Percentiles rank a stretch among this genome's conserved stretches.
Evolutionary conservation across 768 basidiomycete genomes (phyloP).

Genomic region (Macrolepiota fuliginosa): DNA sequence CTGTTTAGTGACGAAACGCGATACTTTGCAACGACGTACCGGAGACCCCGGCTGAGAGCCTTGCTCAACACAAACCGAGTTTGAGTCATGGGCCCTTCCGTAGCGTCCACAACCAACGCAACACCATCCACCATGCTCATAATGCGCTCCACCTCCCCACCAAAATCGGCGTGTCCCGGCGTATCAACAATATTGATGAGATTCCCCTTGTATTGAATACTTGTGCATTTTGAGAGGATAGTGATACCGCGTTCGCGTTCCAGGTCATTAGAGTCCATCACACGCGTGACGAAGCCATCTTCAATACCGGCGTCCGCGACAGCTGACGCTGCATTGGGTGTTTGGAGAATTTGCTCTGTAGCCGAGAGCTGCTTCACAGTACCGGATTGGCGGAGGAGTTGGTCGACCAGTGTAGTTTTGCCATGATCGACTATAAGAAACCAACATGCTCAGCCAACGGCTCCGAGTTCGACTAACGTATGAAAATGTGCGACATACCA

Average conservation of each 20-base stretch:
- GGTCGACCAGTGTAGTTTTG: constrained; percentile 52
- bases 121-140: constrained; percentile 63
- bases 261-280: constrained; percentile 53
- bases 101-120: constrained; percentile 57
- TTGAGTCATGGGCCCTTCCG: constrained; percentile 62
- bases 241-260: constrained; percentile 62
- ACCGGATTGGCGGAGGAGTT: constrained; percentile 48
- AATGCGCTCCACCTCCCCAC: constrained; percentile 60
- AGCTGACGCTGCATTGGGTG: constrained; percentile 25
- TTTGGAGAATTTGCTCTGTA: constrained; percentile 32
- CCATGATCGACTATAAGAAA: constrained; percentile 44
- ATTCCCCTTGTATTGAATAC: constrained; percentile 45
- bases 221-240: constrained; percentile 58
- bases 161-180: constrained; percentile 62
- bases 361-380: constrained; percentile 39
- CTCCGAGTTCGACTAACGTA: not conserved
- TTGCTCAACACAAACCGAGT: constrained; percentile 52
- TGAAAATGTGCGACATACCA: constrained; percentile 29
- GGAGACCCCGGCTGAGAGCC: constrained; percentile 40
- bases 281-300: constrained; percentile 38
- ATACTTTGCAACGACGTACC: constrained; percentile 24
- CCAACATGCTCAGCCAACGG: not conserved
- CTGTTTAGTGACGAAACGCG: not conserved
- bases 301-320: constrained; percentile 20
- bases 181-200: constrained; percentile 62